Evolutionary conservation across 2,329 filamentous ascomycete genomes (phyloP).

Genomic region (Penicillium sp.): DNA sequence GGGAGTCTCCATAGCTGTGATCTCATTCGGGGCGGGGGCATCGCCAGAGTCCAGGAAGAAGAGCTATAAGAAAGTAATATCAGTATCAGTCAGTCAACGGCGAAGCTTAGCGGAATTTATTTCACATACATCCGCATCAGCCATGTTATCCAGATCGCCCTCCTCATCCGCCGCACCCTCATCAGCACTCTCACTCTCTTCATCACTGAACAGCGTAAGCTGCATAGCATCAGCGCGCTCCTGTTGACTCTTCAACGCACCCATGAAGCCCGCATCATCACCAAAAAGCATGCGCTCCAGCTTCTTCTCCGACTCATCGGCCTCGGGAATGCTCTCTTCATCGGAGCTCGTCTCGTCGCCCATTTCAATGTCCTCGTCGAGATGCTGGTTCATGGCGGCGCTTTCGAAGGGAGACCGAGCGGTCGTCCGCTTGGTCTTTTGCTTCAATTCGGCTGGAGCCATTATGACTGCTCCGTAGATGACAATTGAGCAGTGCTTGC

Average conservation of each 20-base stretch:
- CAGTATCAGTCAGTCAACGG: neutral
- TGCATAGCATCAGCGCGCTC: constrained; percentile 40
- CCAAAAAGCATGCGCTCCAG: constrained; percentile 87
- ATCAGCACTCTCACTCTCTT: constrained; percentile 27
- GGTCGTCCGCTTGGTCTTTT: constrained; percentile 29
- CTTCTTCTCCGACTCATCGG: constrained; percentile 79
- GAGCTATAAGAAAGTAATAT: constrained; percentile 47
- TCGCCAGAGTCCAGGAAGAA: constrained; percentile 77
- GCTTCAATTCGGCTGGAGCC: constrained; percentile 28
- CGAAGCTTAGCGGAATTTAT: neutral
- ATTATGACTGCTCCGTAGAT: constrained; percentile 16
- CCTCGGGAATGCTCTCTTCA: constrained; percentile 51
- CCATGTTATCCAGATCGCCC: constrained; percentile 60
- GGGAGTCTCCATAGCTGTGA: constrained; percentile 38
- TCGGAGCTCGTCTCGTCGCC: constrained; percentile 24
- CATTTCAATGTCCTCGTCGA: constrained; percentile 27
- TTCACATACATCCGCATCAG: constrained; percentile 66
- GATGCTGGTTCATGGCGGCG: constrained; percentile 14
- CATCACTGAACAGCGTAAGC: constrained; percentile 33
- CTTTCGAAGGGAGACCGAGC: constrained; percentile 26
- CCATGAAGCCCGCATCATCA: constrained; percentile 75
- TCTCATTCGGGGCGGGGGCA: constrained; percentile 36
- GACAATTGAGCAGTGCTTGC: neutral
- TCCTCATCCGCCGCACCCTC: constrained; percentile 47
- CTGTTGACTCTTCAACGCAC: constrained; percentile 64